Conservation (phyloP, 495 filamentous ascomycete genomes). For the Penicillium salamii region DNA sequence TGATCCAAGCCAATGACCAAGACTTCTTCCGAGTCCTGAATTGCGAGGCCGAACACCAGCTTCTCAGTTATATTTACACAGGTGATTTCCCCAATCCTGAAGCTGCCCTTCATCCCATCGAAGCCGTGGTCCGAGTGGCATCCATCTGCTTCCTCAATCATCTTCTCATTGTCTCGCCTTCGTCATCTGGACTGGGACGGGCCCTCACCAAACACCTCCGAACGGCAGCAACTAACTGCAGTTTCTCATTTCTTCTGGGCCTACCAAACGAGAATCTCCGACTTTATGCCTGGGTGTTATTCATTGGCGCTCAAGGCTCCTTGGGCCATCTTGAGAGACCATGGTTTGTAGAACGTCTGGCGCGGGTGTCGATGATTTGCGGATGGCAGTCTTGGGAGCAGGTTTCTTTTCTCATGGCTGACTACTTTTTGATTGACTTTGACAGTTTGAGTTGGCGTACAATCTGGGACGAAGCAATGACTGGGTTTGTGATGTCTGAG, state of each 20-base stretch:
- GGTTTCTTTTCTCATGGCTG: slow-evolving; percentile 18
- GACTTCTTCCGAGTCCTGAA: slow-evolving; percentile 33
- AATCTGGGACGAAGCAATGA: slow-evolving; percentile 31
- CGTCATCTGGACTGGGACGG: slow-evolving; percentile 33
- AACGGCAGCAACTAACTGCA: slow-evolving; percentile 15
- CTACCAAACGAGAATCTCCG: slow-evolving; percentile 21
- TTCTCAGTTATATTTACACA: slow-evolving; percentile 34
- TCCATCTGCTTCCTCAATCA: slow-evolving; percentile 32
- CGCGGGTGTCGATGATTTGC: slow-evolving; percentile 24
- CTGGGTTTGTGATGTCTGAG: slow-evolving; percentile 18
- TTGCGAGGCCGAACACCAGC: slow-evolving; percentile 33
- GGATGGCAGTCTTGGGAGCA: slow-evolving; percentile 32
- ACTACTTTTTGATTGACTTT: slow-evolving; percentile 24
- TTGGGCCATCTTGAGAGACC: slow-evolving; percentile 22
- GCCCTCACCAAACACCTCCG: slow-evolving; percentile 34
- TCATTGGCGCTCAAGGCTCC: slow-evolving; percentile 34
- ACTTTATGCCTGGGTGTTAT: slow-evolving; percentile 30
- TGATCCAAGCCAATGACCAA: slow-evolving; percentile 14
- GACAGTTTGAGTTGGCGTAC: slow-evolving; percentile 22
- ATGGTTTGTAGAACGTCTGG: slow-evolving; percentile 32
- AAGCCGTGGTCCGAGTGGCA: slow-evolving; percentile 29
- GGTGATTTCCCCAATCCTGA: slow-evolving; percentile 3
- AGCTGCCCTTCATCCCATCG: slow-evolving; percentile 22
- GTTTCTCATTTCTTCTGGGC: slow-evolving; percentile 15
- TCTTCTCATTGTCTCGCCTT: slow-evolving; percentile 32